These are phyloP conservation scores for Curvularia hawaiiensis DNA, from an alignment of 2,329 filamentous ascomycete genomes.

Conservation along the genomic window DNA sequence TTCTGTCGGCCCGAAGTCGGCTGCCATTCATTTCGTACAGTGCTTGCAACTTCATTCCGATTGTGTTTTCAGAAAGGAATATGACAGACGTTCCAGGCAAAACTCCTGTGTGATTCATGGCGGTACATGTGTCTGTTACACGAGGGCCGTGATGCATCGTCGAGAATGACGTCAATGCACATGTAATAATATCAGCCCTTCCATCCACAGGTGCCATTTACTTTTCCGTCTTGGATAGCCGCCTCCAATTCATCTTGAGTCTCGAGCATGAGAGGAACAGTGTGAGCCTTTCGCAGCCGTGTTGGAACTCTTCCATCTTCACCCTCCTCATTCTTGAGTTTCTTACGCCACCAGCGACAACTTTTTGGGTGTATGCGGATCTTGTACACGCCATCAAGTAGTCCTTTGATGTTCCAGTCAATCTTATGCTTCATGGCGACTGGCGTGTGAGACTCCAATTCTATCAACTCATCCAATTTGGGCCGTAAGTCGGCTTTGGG, in stretches of 20 bases:
- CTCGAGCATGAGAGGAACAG: slow-evolving; percentile 6
- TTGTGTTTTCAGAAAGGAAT: too few species aligned
- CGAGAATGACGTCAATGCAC: slow-evolving; percentile 7
- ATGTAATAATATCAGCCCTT: not conserved
- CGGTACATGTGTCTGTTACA: not conserved
- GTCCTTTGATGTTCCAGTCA: not conserved
- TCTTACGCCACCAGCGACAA: slow-evolving; percentile 5
- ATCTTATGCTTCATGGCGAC: not conserved
- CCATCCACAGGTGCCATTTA: not conserved
- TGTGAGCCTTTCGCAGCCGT: not conserved
- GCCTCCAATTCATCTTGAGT: slow-evolving; percentile 4
- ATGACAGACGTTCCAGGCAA: not conserved
- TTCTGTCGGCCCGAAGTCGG: slow-evolving; percentile 13
- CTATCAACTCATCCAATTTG: not conserved
- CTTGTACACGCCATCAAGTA: not conserved
- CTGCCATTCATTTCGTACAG: not conserved
- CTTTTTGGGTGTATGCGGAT: slow-evolving; percentile 1
- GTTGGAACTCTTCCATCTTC: not conserved
- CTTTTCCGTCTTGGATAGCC: slow-evolving; percentile 1
- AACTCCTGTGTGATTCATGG: not conserved
- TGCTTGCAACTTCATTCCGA: not conserved
- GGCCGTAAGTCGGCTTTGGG: slow-evolving; percentile 1
- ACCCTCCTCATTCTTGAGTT: slow-evolving; percentile 1
- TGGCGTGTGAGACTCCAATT: not conserved
- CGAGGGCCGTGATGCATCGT: not conserved